Evolutionary conservation across 2,329 filamentous ascomycete species (phyloP).

Genomic region (Hyphodiscus sp.): DNA sequence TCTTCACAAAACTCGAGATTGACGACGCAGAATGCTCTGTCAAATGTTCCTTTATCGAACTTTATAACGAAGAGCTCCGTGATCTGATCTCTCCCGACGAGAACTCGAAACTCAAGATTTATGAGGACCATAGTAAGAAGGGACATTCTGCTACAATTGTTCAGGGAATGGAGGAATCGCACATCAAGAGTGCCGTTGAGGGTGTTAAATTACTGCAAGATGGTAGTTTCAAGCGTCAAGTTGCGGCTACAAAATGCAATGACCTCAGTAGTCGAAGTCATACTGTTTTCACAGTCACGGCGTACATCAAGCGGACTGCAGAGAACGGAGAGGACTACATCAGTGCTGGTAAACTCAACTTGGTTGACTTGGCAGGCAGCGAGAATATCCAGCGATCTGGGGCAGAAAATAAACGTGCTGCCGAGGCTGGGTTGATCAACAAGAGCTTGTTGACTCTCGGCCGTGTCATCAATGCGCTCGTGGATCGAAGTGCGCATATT

Average conservation of each 20-base stretch:
- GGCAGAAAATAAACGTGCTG: constrained; percentile 94
- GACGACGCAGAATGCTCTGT: constrained; percentile 80
- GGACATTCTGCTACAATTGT: constrained; percentile 82
- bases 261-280: constrained; percentile 95
- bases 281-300: constrained; percentile 94
- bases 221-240: constrained; percentile 89
- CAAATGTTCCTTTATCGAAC: constrained; percentile 96
- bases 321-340: constrained; percentile 87
- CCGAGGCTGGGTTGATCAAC: constrained; percentile 95
- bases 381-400: constrained; percentile 97
- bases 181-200: constrained; percentile 77
- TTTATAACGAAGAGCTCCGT: constrained; percentile 96
- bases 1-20: constrained; percentile 78
- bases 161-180: constrained; percentile 95
- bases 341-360: constrained; percentile 86
- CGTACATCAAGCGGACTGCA: constrained; percentile 74
- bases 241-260: constrained; percentile 99
- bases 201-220: constrained; percentile 85
- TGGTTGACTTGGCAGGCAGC: constrained; percentile 93
- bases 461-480: constrained; percentile 93
- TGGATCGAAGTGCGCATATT: constrained; percentile 84
- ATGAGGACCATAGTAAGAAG: constrained; percentile 80
- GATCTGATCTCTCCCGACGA: constrained; percentile 83
- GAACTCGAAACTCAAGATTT: constrained; percentile 84
- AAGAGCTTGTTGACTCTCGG: constrained; percentile 93